These are phyloP conservation scores for Populus nigra DNA, from an alignment of 345 rosid species.

Conservation along the genomic window DNA sequence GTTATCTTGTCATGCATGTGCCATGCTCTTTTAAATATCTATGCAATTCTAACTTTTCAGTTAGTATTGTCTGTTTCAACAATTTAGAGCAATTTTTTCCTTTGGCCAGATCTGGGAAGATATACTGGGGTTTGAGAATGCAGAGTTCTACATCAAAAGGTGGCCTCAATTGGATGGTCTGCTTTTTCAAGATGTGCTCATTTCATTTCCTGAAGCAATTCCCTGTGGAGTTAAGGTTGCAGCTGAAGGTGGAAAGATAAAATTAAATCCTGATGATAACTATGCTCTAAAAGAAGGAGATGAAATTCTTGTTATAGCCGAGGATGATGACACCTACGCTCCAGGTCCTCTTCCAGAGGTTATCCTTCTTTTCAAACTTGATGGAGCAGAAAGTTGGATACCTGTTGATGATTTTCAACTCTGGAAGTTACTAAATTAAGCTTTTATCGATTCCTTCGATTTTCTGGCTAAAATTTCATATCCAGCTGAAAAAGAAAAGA, in stretches of 20 bases:
- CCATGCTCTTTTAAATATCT: background rate
- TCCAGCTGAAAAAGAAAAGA: background rate
- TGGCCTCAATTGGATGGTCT: slow-evolving; percentile 85
- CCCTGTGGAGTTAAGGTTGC: slow-evolving; percentile 91
- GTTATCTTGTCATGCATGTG: background rate
- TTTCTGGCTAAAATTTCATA: background rate
- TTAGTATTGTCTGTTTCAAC: background rate
- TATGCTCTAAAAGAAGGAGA: slow-evolving; percentile 73
- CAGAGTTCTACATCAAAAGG: slow-evolving; percentile 80
- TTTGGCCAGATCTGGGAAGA: slow-evolving; percentile 86
- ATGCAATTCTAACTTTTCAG: background rate
- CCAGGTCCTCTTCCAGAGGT: slow-evolving; percentile 88
- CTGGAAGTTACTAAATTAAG: slow-evolving; percentile 6
- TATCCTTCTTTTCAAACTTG: slow-evolving; percentile 25
- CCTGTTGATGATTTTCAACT: slow-evolving; percentile 3
- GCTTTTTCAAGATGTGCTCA: slow-evolving; percentile 63
- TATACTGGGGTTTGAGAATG: slow-evolving; percentile 87
- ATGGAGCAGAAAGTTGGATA: slow-evolving; percentile 1
- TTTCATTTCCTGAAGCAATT: slow-evolving; percentile 83
- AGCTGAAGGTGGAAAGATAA: slow-evolving; percentile 66
- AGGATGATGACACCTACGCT: slow-evolving; percentile 88
- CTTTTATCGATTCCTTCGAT: background rate
- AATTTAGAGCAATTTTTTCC: slow-evolving; percentile 1
- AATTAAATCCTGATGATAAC: slow-evolving; percentile 72
- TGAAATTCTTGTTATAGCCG: slow-evolving; percentile 92